Evolutionary conservation across 2,329 filamentous ascomycete genomes (phyloP).

Genomic region (Neonectria hederae): DNA sequence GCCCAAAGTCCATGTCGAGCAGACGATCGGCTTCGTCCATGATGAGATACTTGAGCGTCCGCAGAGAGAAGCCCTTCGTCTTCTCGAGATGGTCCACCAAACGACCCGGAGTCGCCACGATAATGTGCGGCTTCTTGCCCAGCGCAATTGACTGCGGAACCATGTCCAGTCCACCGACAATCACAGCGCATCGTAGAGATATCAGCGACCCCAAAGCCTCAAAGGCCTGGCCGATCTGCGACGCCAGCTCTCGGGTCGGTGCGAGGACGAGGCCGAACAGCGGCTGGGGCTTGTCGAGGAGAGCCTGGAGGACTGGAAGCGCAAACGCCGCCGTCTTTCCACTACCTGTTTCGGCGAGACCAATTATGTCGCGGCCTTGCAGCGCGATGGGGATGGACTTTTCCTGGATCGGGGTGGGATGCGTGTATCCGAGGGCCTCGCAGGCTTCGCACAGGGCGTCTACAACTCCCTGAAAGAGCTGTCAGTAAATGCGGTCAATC

Average conservation of each 20-base stretch:
- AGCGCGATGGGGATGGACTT: conserved; percentile 86
- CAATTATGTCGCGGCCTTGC: conserved; percentile 86
- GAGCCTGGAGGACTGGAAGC: conserved; percentile 87
- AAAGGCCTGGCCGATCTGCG: conserved; percentile 88
- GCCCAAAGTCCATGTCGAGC: conserved; percentile 93
- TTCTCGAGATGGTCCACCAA: conserved; percentile 94
- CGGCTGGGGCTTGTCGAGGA: conserved; percentile 87
- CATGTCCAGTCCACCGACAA: conserved; percentile 97
- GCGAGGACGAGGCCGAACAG: conserved; percentile 91
- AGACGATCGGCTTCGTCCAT: conserved; percentile 95
- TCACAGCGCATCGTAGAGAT: conserved; percentile 83
- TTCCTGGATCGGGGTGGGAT: conserved; percentile 88
- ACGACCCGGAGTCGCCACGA: conserved; percentile 91
- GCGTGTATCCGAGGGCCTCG: conserved; percentile 80
- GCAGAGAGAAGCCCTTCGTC: conserved; percentile 92
- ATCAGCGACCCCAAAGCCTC: conserved; percentile 89
- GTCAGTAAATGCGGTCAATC: conserved; percentile 21
- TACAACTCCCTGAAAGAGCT: conserved; percentile 72
- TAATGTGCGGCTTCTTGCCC: conserved; percentile 93
- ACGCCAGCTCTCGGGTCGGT: conserved; percentile 91
- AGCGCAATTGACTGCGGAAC: conserved; percentile 89
- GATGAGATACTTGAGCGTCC: conserved; percentile 84
- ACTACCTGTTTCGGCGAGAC: conserved; percentile 91
- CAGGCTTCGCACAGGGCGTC: conserved; percentile 92
- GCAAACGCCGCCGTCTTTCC: conserved; percentile 98